Percentiles rank a stretch among this genome's conserved stretches.
These are phyloP conservation scores for Przewalskia tangutica DNA, from an alignment of 257 asterid species.

Conservation along the genomic window DNA sequence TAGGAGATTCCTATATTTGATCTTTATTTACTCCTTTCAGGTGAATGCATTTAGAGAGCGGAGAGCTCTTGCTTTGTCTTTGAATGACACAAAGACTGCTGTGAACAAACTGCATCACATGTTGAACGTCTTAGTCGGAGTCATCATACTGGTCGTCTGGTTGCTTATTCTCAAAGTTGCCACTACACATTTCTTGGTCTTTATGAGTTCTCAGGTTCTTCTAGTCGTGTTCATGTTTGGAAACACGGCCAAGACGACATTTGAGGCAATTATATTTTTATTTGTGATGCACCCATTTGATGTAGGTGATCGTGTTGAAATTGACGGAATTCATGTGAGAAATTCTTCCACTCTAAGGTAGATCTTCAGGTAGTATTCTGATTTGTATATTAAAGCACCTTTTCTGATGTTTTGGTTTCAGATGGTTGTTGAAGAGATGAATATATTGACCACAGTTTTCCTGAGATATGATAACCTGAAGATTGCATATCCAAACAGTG, in stretches of 20 bases:
- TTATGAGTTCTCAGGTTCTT: slow-evolving; percentile 81
- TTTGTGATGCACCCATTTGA: slow-evolving; percentile 97
- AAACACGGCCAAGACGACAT: slow-evolving; percentile 83
- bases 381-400: not conserved
- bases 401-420: slow-evolving; percentile 16
- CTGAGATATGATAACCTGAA: slow-evolving; percentile 70
- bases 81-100: slow-evolving; percentile 94
- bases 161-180: slow-evolving; percentile 82
- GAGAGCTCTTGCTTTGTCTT: slow-evolving; percentile 79
- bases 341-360: not conserved
- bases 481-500: slow-evolving; percentile 67
- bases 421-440: slow-evolving; percentile 99
- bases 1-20: not conserved
- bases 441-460: slow-evolving; percentile 66
- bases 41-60: slow-evolving; percentile 84
- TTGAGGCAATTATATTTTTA: slow-evolving; percentile 82
- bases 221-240: slow-evolving; percentile 88
- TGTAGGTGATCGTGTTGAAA: slow-evolving; percentile 90
- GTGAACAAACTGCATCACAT: slow-evolving; percentile 85
- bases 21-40: slow-evolving; percentile 23
- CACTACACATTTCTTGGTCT: slow-evolving; percentile 60
- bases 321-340: slow-evolving; percentile 77
- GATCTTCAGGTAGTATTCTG: not conserved
- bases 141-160: slow-evolving; percentile 48
- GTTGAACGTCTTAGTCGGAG: slow-evolving; percentile 52